Base-by-base conservation (phyloP, 768 basidiomycete species). In the Boletus pseudo-olivaceus region DNA sequence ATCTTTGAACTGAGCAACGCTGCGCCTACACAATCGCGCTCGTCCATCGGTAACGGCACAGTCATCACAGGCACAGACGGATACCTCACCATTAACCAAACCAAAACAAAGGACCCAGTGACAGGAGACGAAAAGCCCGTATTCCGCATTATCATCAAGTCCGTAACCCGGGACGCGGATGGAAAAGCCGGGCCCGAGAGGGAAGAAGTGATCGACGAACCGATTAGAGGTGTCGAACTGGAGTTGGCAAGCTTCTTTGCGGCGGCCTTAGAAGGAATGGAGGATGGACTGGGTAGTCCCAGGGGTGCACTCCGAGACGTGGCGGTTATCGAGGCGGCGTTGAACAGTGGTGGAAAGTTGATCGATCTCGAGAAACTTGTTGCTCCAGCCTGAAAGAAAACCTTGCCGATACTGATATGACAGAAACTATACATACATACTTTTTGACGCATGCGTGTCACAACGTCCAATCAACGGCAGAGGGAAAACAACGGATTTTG, bases 251-350 rank as follows among this genome's bases (percentile, higher is more conserved):
- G 78, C 65, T 88, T 91, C 74, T 78, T 85, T 54, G 72, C 72
- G 9, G 79, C 75, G n/a, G 67, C 81, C n/a, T 35, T 63, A 5
- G 66, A 66, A 33, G 81, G 82, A 7, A 75, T 75, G 49, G 75
- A 79, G 30, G 81, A 82, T 57, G 79, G 69, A 8, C 7, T 84
- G 19, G 89, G 88, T 14, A 78, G 81, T 57, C 86, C 88, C 27
- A 67, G 75, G 34, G 81, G 73, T 17, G 83, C 90, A 30, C 69
- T 95, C 57, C 73, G 73, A 57, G 92, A 94, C 66, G 83, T 94
- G 29, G 88, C 87, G 27, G 75, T 92, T 62, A 86, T 95, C 55
- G 78, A 95, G 72, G 90, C 87, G 27, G 82, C 81, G 29, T 72
- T 93, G 73, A 84, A 79, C 35, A 87, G 85, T 60, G 71, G 79